Conservation (phyloP, 805 yeast species). For the Jamesozyma hellenica region DNA sequence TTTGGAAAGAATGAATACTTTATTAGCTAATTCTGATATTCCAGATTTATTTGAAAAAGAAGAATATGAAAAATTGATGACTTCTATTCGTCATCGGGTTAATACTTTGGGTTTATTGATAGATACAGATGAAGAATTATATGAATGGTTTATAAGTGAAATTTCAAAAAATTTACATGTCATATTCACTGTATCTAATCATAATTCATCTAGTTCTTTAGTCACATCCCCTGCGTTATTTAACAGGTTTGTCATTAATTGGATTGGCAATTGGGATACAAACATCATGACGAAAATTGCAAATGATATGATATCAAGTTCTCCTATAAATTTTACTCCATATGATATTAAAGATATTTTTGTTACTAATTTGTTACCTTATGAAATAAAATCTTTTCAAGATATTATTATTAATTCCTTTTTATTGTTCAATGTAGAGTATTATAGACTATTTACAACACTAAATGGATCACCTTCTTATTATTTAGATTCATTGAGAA, state of each 20-base stretch:
- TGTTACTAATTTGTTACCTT: constrained; percentile 7
- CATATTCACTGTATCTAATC: constrained; percentile 62
- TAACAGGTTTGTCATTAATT: constrained; percentile 78
- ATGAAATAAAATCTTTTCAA: constrained; percentile 22
- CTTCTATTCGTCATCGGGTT: constrained; percentile 46
- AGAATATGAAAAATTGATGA: constrained; percentile 44
- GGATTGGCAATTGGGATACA: constrained; percentile 80
- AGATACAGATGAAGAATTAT: constrained; percentile 60
- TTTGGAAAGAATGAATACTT: constrained; percentile 82
- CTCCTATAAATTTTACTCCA: constrained; percentile 46
- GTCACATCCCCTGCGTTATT: constrained; percentile 79
- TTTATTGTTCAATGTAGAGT: constrained; percentile 36
- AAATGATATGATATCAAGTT: constrained; percentile 27
- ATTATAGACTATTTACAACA: constrained; percentile 2
- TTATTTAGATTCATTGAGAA: constrained; percentile 41
- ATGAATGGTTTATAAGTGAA: constrained; percentile 62
- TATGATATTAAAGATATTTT: constrained; percentile 30
- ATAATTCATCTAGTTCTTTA: constrained; percentile 29
- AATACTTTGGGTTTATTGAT: constrained; percentile 50
- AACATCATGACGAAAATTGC: constrained; percentile 44
- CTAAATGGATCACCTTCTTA: constrained; percentile 40
- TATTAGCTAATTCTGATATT: constrained; percentile 86
- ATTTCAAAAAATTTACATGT: constrained; percentile 70
- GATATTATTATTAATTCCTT: constrained; percentile 40
- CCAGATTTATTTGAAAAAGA: constrained; percentile 84